Evolutionary conservation across 2,329 filamentous ascomycete genomes (phyloP), one percentile per base, ranked within the genome.

Genomic region (Fusarium xyrophilum): DNA sequence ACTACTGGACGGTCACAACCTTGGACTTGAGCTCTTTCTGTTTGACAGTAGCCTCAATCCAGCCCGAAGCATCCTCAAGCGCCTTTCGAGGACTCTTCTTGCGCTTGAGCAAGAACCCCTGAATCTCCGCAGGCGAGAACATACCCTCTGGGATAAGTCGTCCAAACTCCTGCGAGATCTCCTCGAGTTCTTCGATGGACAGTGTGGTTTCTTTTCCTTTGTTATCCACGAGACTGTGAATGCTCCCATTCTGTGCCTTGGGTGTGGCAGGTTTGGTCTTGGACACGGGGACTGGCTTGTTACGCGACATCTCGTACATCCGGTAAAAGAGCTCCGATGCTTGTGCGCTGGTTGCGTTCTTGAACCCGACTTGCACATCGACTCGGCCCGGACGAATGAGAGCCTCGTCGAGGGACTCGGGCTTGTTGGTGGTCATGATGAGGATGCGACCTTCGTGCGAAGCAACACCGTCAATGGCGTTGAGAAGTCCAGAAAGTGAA

Each of bases 381-480:
- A 94, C 88, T 3, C 91, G 84, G 2, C 91, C 91, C 0, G 92
- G 91, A 1, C 91, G 84, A 51, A 93, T 89, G 9, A 96, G 83
- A 1, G 91, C 91, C 46, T 89, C 85, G 74, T 94, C 91, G 0
- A 95, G 85, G 17, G 86, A 83, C 71, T 94, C 89, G 5, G 90
- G 89, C 63, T 88, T 86, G 78, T 95, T 96, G 33, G 91, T 93
- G 0, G 92, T 94, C 90, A 94, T 93, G 79, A 95, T 89, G 21
- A 95, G 84, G 15, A 95, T 86, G 46, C 91, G 86, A 28, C 91
- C 92, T 79, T 95, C 92, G 71, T 92, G 91, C 6, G 89, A 91
- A 2, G 90, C 91, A 2, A 93, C 91, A 56, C 93, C 91, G 73
- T 96, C 92, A 63, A 96, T 93, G 60, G 91, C 90, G 77, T 96